These are phyloP conservation scores for Neonectria sp. DNA, from an alignment of 2,329 filamentous ascomycete genomes.

Conservation along the genomic window DNA sequence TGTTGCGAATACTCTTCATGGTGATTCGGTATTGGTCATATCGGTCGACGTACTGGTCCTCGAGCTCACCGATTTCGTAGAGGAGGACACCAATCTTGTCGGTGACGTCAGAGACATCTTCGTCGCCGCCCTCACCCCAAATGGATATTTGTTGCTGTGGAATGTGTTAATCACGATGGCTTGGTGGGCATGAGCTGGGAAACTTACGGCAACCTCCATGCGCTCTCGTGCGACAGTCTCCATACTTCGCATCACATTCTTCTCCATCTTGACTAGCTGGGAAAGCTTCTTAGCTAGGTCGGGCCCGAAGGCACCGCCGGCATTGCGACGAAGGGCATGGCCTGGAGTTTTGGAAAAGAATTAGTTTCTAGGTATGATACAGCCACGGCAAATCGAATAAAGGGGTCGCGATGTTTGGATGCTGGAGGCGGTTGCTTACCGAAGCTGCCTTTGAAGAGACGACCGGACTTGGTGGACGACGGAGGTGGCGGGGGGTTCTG, in stretches of 20 bases:
- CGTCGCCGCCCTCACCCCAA: slow-evolving; percentile 96
- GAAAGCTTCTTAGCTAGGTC: slow-evolving; percentile 98
- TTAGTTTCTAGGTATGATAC: slow-evolving; percentile 26
- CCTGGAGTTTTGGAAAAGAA: slow-evolving; percentile 54
- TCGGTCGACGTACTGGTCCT: slow-evolving; percentile 98
- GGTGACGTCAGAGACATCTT: slow-evolving; percentile 98
- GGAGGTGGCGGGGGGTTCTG: slow-evolving; percentile 94
- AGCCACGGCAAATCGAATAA: background rate
- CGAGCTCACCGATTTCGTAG: slow-evolving; percentile 98
- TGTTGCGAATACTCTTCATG: slow-evolving; percentile 99
- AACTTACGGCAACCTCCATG: slow-evolving; percentile 96
- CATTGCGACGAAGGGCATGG: slow-evolving; percentile 80
- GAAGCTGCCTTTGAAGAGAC: slow-evolving; percentile 88
- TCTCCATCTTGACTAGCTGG: slow-evolving; percentile 99
- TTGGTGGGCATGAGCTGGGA: background rate
- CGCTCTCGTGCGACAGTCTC: slow-evolving; percentile 95
- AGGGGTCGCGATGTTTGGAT: background rate
- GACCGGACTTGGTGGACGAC: slow-evolving; percentile 91
- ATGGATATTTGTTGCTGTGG: slow-evolving; percentile 95
- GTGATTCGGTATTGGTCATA: slow-evolving; percentile 99
- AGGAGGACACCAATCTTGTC: slow-evolving; percentile 98
- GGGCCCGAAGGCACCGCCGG: slow-evolving; percentile 82
- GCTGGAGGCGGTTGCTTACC: slow-evolving; percentile 69
- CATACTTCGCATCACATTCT: slow-evolving; percentile 99
- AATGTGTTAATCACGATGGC: slow-evolving; percentile 28